Evolutionary conservation across 106 monocot genomes (phyloP).

Genomic region (Dioscorea zingiberensis): DNA sequence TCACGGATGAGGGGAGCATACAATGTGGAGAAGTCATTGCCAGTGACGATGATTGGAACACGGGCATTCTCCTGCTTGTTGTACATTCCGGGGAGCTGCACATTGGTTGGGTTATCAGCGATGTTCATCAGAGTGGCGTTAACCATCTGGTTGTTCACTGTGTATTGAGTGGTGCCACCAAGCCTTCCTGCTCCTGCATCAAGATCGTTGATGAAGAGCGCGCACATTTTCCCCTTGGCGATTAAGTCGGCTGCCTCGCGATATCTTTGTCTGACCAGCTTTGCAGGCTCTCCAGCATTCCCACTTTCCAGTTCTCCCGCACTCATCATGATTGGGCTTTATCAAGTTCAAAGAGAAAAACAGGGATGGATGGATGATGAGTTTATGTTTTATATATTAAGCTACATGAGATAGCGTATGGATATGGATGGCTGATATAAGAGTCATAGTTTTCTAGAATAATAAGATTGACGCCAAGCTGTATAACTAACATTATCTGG

Average conservation of each 20-base stretch:
- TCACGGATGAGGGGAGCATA: constrained; percentile 97
- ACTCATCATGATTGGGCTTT: constrained; percentile 99
- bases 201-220: constrained; percentile 98
- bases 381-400: too few relatives aligned
- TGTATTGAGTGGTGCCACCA: constrained; percentile 98
- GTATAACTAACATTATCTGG: too few relatives aligned
- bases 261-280: constrained; percentile 88
- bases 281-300: constrained; percentile 95
- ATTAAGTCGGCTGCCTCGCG: constrained; percentile 96
- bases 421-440: too few relatives aligned
- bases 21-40: constrained; percentile 96
- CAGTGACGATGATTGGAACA: constrained; percentile 91
- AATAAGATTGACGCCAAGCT: too few relatives aligned
- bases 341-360: constrained; percentile 4
- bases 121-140: constrained; percentile 99
- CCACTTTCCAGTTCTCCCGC: constrained; percentile 98
- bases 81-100: constrained; percentile 98
- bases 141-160: constrained; percentile 99
- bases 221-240: constrained; percentile 92
- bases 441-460: too few relatives aligned
- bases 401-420: too few relatives aligned
- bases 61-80: constrained; percentile 97
- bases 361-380: background rate
- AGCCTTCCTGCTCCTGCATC: constrained; percentile 94
- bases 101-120: constrained; percentile 91